Conservation (phyloP, 768 basidiomycete species). For the Calocera viscosa region DNA sequence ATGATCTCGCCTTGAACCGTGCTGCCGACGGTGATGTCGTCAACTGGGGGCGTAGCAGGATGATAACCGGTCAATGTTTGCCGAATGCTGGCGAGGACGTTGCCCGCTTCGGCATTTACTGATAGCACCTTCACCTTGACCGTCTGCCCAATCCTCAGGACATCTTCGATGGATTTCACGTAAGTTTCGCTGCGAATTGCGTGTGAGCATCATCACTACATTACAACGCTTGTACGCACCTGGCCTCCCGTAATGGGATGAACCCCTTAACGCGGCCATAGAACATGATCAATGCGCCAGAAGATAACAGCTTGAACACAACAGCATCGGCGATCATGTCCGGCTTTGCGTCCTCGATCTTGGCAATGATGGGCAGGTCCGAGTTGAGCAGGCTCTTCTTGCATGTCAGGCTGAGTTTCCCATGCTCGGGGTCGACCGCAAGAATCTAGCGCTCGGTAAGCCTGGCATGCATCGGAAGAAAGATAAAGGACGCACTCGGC, state of each 20-base stretch:
- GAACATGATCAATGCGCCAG: conserved; percentile 73
- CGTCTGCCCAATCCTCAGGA: conserved; percentile 69
- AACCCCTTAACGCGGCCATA: conserved; percentile 79
- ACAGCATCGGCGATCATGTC: conserved; percentile 71
- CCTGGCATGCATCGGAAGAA: conserved; percentile 1
- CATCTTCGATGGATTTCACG: conserved; percentile 31
- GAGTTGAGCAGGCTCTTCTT: conserved; percentile 86
- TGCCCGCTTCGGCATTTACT: conserved; percentile 43
- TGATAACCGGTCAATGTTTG: conserved; percentile 51
- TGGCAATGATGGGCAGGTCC: conserved; percentile 52
- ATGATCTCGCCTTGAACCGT: conserved; percentile 55
- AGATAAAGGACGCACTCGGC: conserved; percentile 46
- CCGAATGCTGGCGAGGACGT: conserved; percentile 74
- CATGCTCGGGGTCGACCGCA: conserved; percentile 64
- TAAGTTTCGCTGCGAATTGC: conserved; percentile 46
- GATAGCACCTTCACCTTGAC: conserved; percentile 70
- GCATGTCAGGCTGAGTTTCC: conserved; percentile 73
- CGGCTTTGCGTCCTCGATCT: conserved; percentile 50
- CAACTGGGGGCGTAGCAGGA: conserved; percentile 46
- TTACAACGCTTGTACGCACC: conserved; percentile 35
- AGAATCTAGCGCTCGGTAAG: conserved; percentile 46
- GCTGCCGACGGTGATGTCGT: conserved; percentile 63
- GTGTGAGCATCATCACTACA: neutral
- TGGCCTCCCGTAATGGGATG: conserved; percentile 68
- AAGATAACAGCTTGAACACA: conserved; percentile 70